Conservation (phyloP, 2,329 filamentous ascomycete species). For the Exophiala dermatitidis region DNA sequence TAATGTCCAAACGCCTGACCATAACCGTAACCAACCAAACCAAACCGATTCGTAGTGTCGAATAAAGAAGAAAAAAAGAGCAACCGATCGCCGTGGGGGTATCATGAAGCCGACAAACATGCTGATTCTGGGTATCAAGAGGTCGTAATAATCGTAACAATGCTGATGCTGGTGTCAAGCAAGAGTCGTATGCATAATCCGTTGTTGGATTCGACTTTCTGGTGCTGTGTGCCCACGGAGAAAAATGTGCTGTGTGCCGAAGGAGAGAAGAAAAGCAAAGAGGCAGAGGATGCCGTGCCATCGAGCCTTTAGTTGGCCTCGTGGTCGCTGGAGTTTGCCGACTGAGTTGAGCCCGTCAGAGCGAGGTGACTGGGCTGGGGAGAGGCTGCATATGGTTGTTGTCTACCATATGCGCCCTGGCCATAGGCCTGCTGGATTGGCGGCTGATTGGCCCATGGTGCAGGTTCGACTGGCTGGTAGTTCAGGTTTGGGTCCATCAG, state of each 20-base stretch:
- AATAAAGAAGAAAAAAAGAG: neutral
- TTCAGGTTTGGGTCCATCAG: no score
- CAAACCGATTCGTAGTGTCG: neutral
- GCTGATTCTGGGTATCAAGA: no score
- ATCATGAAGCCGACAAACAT: neutral
- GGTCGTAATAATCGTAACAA: neutral
- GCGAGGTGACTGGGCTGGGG: no score
- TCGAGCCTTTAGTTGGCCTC: neutral
- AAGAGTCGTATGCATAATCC: no score
- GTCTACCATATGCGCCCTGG: no score
- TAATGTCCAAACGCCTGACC: slow-evolving; percentile 1
- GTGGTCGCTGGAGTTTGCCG: neutral
- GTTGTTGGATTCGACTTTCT: no score
- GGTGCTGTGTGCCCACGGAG: no score
- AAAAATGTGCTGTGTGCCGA: neutral
- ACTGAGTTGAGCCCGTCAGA: no score
- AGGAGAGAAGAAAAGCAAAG: neutral
- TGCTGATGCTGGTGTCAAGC: neutral
- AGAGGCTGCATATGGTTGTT: no score
- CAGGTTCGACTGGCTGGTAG: no score
- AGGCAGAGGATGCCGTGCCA: neutral
- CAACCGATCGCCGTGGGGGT: neutral
- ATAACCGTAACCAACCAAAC: neutral
- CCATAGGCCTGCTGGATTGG: no score
- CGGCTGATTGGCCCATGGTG: no score